Evolutionary conservation across 2,329 filamentous ascomycete species (phyloP).

Genomic region (Pseudocercospora pini-densiflorae): DNA sequence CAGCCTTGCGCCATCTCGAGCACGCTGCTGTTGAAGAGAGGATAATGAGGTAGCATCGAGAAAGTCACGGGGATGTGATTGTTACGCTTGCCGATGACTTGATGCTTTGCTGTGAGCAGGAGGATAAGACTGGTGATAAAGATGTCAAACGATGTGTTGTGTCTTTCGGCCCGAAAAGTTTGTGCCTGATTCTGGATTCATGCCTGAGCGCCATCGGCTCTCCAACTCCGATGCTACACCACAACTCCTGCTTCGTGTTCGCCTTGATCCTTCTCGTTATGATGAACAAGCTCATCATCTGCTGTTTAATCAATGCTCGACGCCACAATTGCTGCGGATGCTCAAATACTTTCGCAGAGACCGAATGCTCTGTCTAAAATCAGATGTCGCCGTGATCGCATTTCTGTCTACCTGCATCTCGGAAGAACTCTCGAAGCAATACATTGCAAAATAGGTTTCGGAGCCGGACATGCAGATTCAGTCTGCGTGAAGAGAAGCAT

Average conservation of each 20-base stretch:
- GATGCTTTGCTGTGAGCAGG: background rate
- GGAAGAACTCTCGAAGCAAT: no score
- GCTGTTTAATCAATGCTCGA: no score
- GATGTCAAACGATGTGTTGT: no score
- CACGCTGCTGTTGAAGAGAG: background rate
- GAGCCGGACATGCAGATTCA: background rate
- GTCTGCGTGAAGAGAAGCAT: background rate
- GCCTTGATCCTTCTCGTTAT: no score
- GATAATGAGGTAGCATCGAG: background rate
- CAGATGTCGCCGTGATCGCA: background rate
- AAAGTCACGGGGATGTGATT: background rate
- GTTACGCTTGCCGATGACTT: background rate
- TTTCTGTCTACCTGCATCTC: background rate
- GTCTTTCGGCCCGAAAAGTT: background rate
- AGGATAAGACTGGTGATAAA: background rate
- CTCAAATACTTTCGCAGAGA: background rate
- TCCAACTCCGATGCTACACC: background rate
- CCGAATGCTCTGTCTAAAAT: background rate
- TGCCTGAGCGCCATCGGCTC: background rate
- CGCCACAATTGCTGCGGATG: no score
- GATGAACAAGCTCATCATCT: no score
- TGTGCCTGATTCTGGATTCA: background rate
- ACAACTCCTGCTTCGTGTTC: background rate
- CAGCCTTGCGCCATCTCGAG: background rate
- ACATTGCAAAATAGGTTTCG: background rate